Base-by-base conservation (phyloP, 2,329 filamentous ascomycete species). In the Fusarium praegraminearum region DNA sequence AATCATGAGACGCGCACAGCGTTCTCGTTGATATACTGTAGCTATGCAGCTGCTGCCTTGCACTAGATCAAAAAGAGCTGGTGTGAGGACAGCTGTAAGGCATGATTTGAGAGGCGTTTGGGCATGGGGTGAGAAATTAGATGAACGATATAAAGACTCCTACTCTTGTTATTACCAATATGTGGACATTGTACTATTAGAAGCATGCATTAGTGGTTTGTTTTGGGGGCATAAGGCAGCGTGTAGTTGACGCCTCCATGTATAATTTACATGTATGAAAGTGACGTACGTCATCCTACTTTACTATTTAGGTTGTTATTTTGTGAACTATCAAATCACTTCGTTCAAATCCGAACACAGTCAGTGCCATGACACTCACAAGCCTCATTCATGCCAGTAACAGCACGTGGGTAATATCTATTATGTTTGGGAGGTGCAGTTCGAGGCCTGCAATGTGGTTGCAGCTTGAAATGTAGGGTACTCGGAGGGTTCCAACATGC, bases 141-240 rank as follows among this genome's bases (percentile, higher is more conserved):
- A 75, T 73, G 73, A 74, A 75, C 56, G 70, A 75, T 62, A 74
- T 69, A 72, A 75, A 75, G 72, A 75, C 73, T 73, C 72, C 73
- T 64, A 75, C 73, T 75, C 73, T 49, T 70, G 65, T 73, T 75
- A 60, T 73, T 75, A 60, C 56, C 64, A 74, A 49, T 58, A 65
- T 71, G 60, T 63, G 65, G 63, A 67, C 50, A 61, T 68, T 75
- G 73, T 75, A 75, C 71, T 75, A 70, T 72, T 74, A 75, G 73
- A 75, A 73, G 57, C 73, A 75, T 71, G 71, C 60, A 73, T 68
- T 59, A 52, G 66, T 68, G 52, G 59, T 67, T 68, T 50, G 58
- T 67, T 61, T 56, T 40, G 32, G 58, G 65, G 62, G 40, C 62
- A 56, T 51, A 58, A 52, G 61, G 45, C 60, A 59, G 63, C 57